phyloP scores from a whole-genome alignment of 176 grass and related monocot species.

The Hordeum vulgare region MorexV3_pseudomolecules_assembly NC_058520.1:452245718-452246217 shows the following conservation, averaged over 20 bases:
- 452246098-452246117: conserved; percentile 67
- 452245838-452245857: neutral
- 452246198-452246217: conserved; percentile 54
- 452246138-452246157: conserved; percentile 31
- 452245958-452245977: conserved; percentile 54
- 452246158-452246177: conserved; percentile 24
- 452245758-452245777: conserved; percentile 19
- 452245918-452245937: conserved; percentile 43
- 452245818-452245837: neutral
- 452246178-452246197: conserved; percentile 44
- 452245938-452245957: conserved; percentile 6
- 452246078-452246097: neutral
- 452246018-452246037: neutral
- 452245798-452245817: conserved; percentile 17
- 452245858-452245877: neutral
- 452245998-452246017: conserved; percentile 52
- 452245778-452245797: conserved; percentile 28
- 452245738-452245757: conserved; percentile 53
- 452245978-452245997: conserved; percentile 62
- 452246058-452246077: neutral
- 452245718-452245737: conserved; percentile 41
- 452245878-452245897: neutral
- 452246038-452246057: neutral
- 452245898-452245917: neutral
- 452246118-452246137: conserved; percentile 53